Evolutionary conservation across 176 grass and related monocot species (phyloP).

Genomic region (Triticum monococcum): DNA sequence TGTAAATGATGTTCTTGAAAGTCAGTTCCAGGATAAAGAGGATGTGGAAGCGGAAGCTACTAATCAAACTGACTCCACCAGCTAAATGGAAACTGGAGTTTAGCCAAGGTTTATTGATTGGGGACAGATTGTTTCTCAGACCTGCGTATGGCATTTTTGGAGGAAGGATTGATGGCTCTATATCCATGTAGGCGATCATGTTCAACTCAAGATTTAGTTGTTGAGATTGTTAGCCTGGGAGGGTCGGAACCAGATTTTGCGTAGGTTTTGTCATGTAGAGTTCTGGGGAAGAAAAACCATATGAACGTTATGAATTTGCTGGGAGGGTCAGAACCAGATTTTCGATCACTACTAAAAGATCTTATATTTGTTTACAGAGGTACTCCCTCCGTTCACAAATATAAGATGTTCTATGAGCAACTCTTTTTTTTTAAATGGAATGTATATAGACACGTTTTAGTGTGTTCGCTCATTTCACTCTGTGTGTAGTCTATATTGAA

Average conservation of each 20-base stretch:
- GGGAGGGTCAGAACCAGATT: no score
- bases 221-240: not conserved
- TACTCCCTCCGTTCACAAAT: no score
- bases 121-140: not conserved
- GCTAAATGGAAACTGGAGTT: no score
- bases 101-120: not conserved
- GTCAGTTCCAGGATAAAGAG: slow-evolving; percentile 51
- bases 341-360: no score
- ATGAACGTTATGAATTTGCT: not conserved
- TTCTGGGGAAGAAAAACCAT: not conserved
- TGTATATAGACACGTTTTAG: no score
- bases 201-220: not conserved
- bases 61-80: slow-evolving; percentile 14
- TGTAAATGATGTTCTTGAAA: slow-evolving; percentile 62
- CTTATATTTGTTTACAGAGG: no score
- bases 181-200: not conserved
- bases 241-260: not conserved
- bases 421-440: no score
- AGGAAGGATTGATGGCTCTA: not conserved
- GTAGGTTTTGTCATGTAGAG: not conserved
- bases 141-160: not conserved
- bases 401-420: no score
- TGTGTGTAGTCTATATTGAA: no score
- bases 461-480: no score
- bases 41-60: slow-evolving; percentile 23